Conservation (phyloP, 1,139 yeast genomes). For the Saccharomyces pastorianus region DNA sequence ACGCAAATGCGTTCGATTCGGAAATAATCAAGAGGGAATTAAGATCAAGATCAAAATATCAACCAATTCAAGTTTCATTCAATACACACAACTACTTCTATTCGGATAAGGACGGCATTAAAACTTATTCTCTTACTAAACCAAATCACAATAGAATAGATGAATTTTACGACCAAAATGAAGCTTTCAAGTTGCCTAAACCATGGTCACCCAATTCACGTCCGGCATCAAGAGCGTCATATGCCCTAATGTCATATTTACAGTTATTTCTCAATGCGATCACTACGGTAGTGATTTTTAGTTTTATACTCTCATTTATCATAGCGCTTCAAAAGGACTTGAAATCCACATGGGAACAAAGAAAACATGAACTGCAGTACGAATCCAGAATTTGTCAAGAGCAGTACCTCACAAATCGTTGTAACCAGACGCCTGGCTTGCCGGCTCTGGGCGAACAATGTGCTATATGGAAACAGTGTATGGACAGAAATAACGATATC, state of each 20-base stretch:
- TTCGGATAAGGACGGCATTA: not conserved
- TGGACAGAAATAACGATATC: slow-evolving; percentile 73
- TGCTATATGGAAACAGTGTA: slow-evolving; percentile 70
- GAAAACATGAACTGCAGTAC: slow-evolving; percentile 51
- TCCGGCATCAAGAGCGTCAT: slow-evolving; percentile 47
- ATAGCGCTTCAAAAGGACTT: slow-evolving; percentile 64
- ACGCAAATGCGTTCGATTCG: not conserved
- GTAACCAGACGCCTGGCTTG: slow-evolving; percentile 47
- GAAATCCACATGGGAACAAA: slow-evolving; percentile 58
- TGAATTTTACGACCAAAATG: slow-evolving; percentile 1
- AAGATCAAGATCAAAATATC: slow-evolving; percentile 6
- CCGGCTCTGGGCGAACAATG: slow-evolving; percentile 77
- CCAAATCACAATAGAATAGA: not conserved
- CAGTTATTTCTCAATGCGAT: slow-evolving; percentile 62
- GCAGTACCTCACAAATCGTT: slow-evolving; percentile 65
- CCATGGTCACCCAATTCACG: slow-evolving; percentile 30
- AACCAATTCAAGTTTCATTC: slow-evolving; percentile 13
- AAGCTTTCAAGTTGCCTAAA: slow-evolving; percentile 17
- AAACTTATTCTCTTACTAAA: not conserved
- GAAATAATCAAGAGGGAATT: slow-evolving; percentile 3
- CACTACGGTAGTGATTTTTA: slow-evolving; percentile 48
- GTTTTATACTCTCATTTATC: slow-evolving; percentile 47
- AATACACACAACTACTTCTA: slow-evolving; percentile 17
- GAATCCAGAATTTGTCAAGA: slow-evolving; percentile 62
- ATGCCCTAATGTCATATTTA: slow-evolving; percentile 58